phyloP scores from a whole-genome alignment of 2,329 filamentous ascomycete species.

The Claviceps quebecensis region DNA sequence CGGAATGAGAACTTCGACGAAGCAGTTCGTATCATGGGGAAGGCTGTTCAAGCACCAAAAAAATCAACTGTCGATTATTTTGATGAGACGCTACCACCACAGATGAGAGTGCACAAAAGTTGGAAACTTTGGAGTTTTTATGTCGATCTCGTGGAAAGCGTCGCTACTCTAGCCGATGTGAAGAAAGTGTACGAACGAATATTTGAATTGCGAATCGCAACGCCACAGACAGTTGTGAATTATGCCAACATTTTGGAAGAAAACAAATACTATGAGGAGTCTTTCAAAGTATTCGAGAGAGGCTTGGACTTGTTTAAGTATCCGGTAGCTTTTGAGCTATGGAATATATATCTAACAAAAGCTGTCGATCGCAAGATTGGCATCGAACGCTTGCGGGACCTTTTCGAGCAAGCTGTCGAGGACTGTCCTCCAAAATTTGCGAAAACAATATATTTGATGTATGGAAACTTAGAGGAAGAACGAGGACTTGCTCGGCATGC shows the following conservation, averaged over 20 bases:
- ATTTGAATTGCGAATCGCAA: constrained; percentile 94
- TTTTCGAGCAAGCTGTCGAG: constrained; percentile 95
- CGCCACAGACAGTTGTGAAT: constrained; percentile 95
- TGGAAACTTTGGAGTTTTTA: constrained; percentile 99
- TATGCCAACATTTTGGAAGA: constrained; percentile 94
- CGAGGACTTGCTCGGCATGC: constrained; percentile 86
- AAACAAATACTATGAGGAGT: constrained; percentile 89
- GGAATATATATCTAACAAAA: constrained; percentile 96
- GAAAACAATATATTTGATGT: constrained; percentile 94
- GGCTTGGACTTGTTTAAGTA: constrained; percentile 97
- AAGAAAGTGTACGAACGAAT: constrained; percentile 92
- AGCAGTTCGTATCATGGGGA: constrained; percentile 90
- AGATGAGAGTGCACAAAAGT: constrained; percentile 95
- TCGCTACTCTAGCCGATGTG: constrained; percentile 80
- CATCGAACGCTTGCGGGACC: constrained; percentile 82
- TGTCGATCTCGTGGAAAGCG: constrained; percentile 91
- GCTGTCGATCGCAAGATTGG: constrained; percentile 91
- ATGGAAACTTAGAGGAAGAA: constrained; percentile 92
- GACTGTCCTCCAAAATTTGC: constrained; percentile 91
- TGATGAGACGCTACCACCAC: constrained; percentile 82
- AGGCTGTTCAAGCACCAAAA: constrained; percentile 93
- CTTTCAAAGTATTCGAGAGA: constrained; percentile 94
- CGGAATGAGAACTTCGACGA: constrained; percentile 92
- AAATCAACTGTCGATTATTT: constrained; percentile 98
- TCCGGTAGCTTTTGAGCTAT: constrained; percentile 93